Evolutionary conservation across 1,284 basidiomycete species (phyloP).

Genomic region (Austroboletus rostrupii): DNA sequence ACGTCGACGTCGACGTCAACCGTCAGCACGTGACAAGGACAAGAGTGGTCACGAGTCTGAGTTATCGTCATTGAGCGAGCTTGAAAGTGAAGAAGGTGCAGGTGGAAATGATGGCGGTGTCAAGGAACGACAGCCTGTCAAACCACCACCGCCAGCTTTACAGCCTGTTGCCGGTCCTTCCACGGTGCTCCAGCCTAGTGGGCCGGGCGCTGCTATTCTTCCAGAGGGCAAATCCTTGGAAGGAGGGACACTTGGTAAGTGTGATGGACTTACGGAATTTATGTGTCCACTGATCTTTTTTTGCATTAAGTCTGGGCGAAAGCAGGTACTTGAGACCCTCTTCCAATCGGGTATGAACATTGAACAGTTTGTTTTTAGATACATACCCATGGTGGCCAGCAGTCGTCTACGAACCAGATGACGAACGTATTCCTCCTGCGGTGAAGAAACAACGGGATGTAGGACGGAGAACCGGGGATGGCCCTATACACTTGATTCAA

Average conservation of each 20-base stretch:
- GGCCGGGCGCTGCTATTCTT: slow-evolving; percentile 25
- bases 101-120: slow-evolving; percentile 4
- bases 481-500: slow-evolving; percentile 51
- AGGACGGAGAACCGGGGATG: slow-evolving; percentile 31
- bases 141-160: background rate
- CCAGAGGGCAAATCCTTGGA: slow-evolving; percentile 35
- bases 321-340: slow-evolving; percentile 33
- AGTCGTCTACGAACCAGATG: slow-evolving; percentile 51
- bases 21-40: slow-evolving; percentile 5
- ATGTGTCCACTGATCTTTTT: slow-evolving; percentile 1
- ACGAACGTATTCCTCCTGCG: slow-evolving; percentile 45
- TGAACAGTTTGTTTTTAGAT: slow-evolving; percentile 30
- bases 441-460: slow-evolving; percentile 40
- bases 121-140: slow-evolving; percentile 2
- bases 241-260: slow-evolving; percentile 51
- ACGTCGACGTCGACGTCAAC: background rate
- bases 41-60: slow-evolving; percentile 24
- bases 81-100: slow-evolving; percentile 25
- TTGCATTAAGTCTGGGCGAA: slow-evolving; percentile 55
- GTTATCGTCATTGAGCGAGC: slow-evolving; percentile 27
- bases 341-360: background rate
- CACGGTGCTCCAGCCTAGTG: slow-evolving; percentile 10
- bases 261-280: slow-evolving; percentile 6
- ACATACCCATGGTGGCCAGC: slow-evolving; percentile 69
- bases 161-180: slow-evolving; percentile 7